These are phyloP conservation scores for Globisporangium splendens DNA, from an alignment of 352 stramenopile genomes.

Conservation along the genomic window DNA sequence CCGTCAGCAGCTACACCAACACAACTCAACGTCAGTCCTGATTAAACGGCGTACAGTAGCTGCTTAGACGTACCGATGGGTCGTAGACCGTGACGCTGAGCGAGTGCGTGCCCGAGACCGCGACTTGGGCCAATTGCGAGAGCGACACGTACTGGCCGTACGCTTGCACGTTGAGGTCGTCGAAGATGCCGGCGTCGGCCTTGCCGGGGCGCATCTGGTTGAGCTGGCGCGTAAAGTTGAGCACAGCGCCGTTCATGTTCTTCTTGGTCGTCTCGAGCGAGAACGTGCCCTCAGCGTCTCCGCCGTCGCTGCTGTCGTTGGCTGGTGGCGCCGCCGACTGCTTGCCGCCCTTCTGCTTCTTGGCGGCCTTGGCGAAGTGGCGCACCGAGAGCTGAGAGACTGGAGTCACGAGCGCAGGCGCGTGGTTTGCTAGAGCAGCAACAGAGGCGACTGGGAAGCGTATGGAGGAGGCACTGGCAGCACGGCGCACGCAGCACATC, in stretches of 20 bases:
- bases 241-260: conserved; percentile 77
- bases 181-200: conserved; percentile 79
- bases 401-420: conserved; percentile 5
- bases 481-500: conserved; percentile 18
- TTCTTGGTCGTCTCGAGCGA: conserved; percentile 62
- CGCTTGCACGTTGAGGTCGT: conserved; percentile 73
- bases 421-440: conserved; percentile 10
- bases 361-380: conserved; percentile 62
- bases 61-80: conserved; percentile 44
- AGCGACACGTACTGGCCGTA: conserved; percentile 79
- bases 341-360: conserved; percentile 55
- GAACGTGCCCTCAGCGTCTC: conserved; percentile 14
- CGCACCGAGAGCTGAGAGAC: conserved; percentile 18
- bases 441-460: conserved; percentile 4
- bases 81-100: conserved; percentile 80
- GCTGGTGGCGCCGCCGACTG: conserved; percentile 4
- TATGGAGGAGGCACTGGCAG: conserved; percentile 4
- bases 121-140: conserved; percentile 74
- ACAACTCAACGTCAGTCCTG: too few species aligned
- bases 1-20: conserved; percentile 57
- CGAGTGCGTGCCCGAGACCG: conserved; percentile 55
- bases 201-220: conserved; percentile 76
- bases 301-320: conserved; percentile 5
- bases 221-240: conserved; percentile 72
- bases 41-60: too few species aligned